Evolutionary conservation across 2,329 filamentous ascomycete genomes (phyloP).

Genomic region (Rutstroemia sp.): DNA sequence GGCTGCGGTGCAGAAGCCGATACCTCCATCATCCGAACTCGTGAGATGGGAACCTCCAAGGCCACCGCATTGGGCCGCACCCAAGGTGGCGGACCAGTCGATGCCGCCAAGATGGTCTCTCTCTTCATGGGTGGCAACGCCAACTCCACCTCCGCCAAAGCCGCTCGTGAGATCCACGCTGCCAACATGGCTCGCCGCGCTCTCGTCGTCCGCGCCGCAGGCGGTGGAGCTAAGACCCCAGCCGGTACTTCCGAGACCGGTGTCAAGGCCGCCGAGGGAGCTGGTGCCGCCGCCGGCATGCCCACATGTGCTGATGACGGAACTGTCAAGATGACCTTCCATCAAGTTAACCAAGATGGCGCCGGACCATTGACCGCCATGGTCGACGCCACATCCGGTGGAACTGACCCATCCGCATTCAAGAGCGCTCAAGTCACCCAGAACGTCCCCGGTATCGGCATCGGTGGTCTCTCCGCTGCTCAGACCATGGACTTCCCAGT

Average conservation of each 20-base stretch:
- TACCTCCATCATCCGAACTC: constrained; percentile 60
- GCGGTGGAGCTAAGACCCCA: constrained; percentile 39
- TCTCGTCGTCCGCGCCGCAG: constrained; percentile 26
- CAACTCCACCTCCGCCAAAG: constrained; percentile 35
- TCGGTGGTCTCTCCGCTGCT: constrained; percentile 47
- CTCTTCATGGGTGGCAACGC: constrained; percentile 50
- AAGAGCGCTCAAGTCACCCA: constrained; percentile 48
- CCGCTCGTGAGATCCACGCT: constrained; percentile 68
- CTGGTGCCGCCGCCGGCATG: constrained; percentile 42
- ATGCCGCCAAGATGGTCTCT: constrained; percentile 48
- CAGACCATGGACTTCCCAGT: constrained; percentile 58
- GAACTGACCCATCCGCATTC: constrained; percentile 53
- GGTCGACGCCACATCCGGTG: constrained; percentile 56
- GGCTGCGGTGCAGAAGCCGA: constrained; percentile 59
- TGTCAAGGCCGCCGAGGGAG: constrained; percentile 47
- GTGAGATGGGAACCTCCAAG: constrained; percentile 47
- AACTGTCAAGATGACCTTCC: constrained; percentile 55
- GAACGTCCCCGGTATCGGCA: constrained; percentile 47
- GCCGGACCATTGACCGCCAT: constrained; percentile 55
- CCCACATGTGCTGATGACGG: constrained; percentile 56
- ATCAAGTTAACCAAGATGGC: constrained; percentile 66
- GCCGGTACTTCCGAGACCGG: constrained; percentile 41
- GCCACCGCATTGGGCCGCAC: constrained; percentile 58
- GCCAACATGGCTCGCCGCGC: constrained; percentile 44
- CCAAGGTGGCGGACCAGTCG: constrained; percentile 49